Conservation (phyloP, 2,329 filamentous ascomycete genomes). For the Pseudodiploospora longispora region DNA sequence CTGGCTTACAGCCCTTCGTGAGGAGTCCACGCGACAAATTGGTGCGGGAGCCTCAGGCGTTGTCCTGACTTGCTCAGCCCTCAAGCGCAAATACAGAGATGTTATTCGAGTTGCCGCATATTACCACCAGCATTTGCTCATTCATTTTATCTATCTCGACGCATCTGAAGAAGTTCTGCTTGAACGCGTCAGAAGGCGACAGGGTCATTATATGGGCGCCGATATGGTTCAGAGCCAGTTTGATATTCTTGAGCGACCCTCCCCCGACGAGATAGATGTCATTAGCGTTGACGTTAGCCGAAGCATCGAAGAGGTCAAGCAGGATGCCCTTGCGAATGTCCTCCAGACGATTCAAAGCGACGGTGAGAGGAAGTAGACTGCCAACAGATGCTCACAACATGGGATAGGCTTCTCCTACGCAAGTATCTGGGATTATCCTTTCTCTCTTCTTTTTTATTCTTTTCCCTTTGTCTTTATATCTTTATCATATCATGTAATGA, state of each 20-base stretch:
- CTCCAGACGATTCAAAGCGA: slow-evolving; percentile 36
- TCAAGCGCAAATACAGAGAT: slow-evolving; percentile 96
- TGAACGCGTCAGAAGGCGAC: slow-evolving; percentile 62
- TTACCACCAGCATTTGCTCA: slow-evolving; percentile 60
- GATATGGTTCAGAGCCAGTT: slow-evolving; percentile 94
- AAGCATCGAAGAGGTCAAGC: slow-evolving; percentile 50
- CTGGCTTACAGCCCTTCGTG: slow-evolving; percentile 76
- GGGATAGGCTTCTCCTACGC: background rate
- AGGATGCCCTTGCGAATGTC: slow-evolving; percentile 51
- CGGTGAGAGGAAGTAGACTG: slow-evolving; percentile 5
- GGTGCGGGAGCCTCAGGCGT: slow-evolving; percentile 58
- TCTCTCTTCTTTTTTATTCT: background rate
- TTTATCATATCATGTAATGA: background rate
- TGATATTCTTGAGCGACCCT: slow-evolving; percentile 75
- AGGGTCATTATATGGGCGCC: slow-evolving; percentile 92
- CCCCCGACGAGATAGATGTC: slow-evolving; percentile 61
- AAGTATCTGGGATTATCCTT: background rate
- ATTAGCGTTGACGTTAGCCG: slow-evolving; percentile 62
- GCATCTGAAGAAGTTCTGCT: slow-evolving; percentile 69
- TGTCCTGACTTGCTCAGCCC: slow-evolving; percentile 90
- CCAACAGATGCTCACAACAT: slow-evolving; percentile 8
- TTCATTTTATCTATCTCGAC: slow-evolving; percentile 90
- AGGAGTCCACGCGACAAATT: slow-evolving; percentile 53
- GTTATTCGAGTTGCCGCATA: slow-evolving; percentile 76
- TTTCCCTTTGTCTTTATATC: background rate